A percentile compares a stretch with the other conserved stretches of the same genome.
Evolutionary conservation across 805 yeast genomes (phyloP).

Genomic region (Wickerhamiella slavikovae): DNA sequence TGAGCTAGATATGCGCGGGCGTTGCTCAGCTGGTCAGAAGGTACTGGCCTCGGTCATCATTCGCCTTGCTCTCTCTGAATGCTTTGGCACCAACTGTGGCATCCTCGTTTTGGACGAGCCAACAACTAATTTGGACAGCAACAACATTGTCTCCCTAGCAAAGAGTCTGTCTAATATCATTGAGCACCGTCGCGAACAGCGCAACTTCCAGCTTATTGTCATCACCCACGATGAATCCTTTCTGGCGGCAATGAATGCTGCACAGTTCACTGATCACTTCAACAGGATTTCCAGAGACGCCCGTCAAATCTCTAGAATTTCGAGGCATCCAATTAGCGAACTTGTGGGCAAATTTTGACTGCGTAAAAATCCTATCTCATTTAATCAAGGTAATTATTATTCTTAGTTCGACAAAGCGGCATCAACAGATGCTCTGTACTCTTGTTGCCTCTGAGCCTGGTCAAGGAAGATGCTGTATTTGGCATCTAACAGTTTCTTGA

Average conservation of each 20-base stretch:
- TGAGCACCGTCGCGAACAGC: conserved; percentile 50
- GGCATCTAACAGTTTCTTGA: conserved; percentile 31
- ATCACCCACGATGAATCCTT: conserved; percentile 95
- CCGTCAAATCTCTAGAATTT: conserved; percentile 61
- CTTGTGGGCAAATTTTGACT: conserved; percentile 1
- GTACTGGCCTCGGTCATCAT: conserved; percentile 84
- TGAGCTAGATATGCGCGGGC: conserved; percentile 92
- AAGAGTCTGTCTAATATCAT: conserved; percentile 57
- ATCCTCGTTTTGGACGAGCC: conserved; percentile 95
- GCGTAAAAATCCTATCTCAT: too few relatives aligned
- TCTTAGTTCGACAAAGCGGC: not conserved
- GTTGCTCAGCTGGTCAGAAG: conserved; percentile 96
- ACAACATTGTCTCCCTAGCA: conserved; percentile 76
- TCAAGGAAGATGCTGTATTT: conserved; percentile 78
- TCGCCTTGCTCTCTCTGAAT: conserved; percentile 79
- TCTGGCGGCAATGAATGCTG: conserved; percentile 65
- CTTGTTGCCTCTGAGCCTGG: conserved; percentile 21
- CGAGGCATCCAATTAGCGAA: conserved; percentile 20
- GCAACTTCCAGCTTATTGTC: conserved; percentile 81
- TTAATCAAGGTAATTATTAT: not conserved
- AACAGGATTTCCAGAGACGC: conserved; percentile 66
- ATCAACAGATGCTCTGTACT: not conserved
- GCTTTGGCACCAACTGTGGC: conserved; percentile 89
- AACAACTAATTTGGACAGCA: conserved; percentile 82
- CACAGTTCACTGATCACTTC: conserved; percentile 68